Evolutionary conservation across 495 filamentous ascomycete genomes (phyloP), one percentile per base, ranked within the genome.

Genomic region (Penicillium arizonense): DNA sequence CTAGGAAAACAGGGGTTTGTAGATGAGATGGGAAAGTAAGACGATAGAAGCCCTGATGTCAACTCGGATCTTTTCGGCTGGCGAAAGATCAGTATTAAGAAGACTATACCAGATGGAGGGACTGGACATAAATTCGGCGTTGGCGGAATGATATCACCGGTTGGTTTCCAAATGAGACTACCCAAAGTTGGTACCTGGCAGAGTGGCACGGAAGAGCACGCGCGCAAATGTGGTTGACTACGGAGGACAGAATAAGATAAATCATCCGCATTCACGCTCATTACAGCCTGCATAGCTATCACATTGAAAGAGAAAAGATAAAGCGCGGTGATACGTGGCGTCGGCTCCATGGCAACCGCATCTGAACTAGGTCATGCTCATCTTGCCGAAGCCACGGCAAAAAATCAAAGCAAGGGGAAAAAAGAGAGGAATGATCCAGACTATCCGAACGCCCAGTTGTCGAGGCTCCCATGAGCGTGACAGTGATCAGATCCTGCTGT

Each of bases 241-340:
- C 40, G 20, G 12, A 14, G 33, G 24, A 28, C 13, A 10, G 24
- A 16, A 11, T 30, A 34, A 57, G 33, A 39, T 14, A 24, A 36
- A 34, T 26, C n/a, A 49, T 54, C 50, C 24, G 21, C 54, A 57
- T 63, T 63, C 60, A 61, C 50, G 50, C 18, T 48, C 44, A 53
- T 52, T 54, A 57, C 45, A 35, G 28, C 26, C 47, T 61, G 53
- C 47, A 28, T 12, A 45, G 44, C 47, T 48, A 52, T 47, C 43
- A 39, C 42, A 46, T 36, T 44, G 39, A 42, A 23, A 32, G 39
- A 23, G 18, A 43, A 50, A 43, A 26, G 30, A 13, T 35, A 36
- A 40, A 24, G 38, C 20, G 9, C 2, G 20, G 14, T 16, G 23
- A n/a, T 30, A 41, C 18, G 26, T 41, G 16, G 26, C 36, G 24